Base-by-base conservation (phyloP, 2,329 filamentous ascomycete genomes). In the Fonsecaea multimorphosa region DNA sequence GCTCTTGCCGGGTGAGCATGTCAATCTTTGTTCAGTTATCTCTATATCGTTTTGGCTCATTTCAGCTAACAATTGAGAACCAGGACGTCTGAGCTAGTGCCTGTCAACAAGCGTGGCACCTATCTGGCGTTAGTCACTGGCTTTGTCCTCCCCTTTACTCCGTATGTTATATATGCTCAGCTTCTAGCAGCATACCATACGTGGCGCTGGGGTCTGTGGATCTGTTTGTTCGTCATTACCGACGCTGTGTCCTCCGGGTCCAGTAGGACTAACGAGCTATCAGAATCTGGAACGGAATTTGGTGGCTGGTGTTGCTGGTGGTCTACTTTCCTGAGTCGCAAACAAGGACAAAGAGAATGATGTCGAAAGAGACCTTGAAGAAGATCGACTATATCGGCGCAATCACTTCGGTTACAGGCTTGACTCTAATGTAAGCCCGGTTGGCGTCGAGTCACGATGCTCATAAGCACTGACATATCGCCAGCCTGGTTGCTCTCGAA, bases 11-110 rank as follows among this genome's bases (percentile, higher is more conserved):
- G 68, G 68, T 70, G 56, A 57, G 65, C 49, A 1, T n/a, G 3
- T 40, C 16, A n/a, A 40, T 40, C 38, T 40, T 4, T 40, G 3
- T 14, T 56, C 22, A 40, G 32, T 2, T 9, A 7, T 3, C 2
- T 9, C 32, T 34, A 9, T 3, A 34, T 12, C 32, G 6, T 9
- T 34, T 34, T 3, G 11, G 4, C 32, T 9, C 5, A 24, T n/a
- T 44, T 29, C 24, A 14, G 8, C 31, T 19, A 9, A 9, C 1
- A 12, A 40, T 14, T 40, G n/a, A 19, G 19, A 22, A 19, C 6
- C 27, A 67, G 65, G 22, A 69, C 65, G n/a, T 61, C 68, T 5
- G 68, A 70, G 56, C 53, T 70, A 16, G 68, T 70, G n/a, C 68
- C 68, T 11, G 68, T 70, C 36, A 68, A 68, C 24, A 54, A 63